Evolutionary conservation across 2,329 filamentous ascomycete species (phyloP).

Genomic region (Ophiocordyceps robertsii): DNA sequence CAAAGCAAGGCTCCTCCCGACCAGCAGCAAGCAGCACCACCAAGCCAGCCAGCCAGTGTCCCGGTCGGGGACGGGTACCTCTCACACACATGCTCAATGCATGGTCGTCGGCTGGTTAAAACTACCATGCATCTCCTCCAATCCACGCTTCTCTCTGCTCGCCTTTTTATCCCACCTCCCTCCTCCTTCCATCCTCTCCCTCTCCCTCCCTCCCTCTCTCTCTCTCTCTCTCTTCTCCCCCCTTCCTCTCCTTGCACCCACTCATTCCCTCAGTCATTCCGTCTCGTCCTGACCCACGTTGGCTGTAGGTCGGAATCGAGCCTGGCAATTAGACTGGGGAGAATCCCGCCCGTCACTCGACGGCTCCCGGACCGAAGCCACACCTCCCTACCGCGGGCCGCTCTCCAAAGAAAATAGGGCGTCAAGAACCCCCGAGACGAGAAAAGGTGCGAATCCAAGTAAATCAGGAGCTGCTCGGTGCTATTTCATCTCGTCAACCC

Average conservation of each 20-base stretch:
- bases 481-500: slow-evolving; percentile 19
- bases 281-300: slow-evolving; percentile 30
- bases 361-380: slow-evolving; percentile 6
- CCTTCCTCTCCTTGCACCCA: slow-evolving; percentile 23
- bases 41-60: background rate
- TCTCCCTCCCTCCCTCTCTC: slow-evolving; percentile 18
- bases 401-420: slow-evolving; percentile 12
- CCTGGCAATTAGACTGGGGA: slow-evolving; percentile 19
- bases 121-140: slow-evolving; percentile 31
- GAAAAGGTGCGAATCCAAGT: slow-evolving; percentile 8
- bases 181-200: slow-evolving; percentile 16
- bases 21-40: background rate
- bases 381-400: slow-evolving; percentile 9
- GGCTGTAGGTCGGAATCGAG: slow-evolving; percentile 19
- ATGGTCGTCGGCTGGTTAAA: slow-evolving; percentile 13
- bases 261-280: slow-evolving; percentile 40
- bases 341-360: slow-evolving; percentile 14
- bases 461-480: slow-evolving; percentile 23
- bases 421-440: slow-evolving; percentile 13
- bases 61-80: background rate
- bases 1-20: background rate
- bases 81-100: background rate
- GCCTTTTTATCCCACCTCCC: slow-evolving; percentile 25
- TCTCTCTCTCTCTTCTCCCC: slow-evolving; percentile 25
- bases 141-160: slow-evolving; percentile 41